Evolutionary conservation across 106 monocot species (phyloP), one percentile per base, ranked within the genome.

Genomic region (Dendrobium catenatum): DNA sequence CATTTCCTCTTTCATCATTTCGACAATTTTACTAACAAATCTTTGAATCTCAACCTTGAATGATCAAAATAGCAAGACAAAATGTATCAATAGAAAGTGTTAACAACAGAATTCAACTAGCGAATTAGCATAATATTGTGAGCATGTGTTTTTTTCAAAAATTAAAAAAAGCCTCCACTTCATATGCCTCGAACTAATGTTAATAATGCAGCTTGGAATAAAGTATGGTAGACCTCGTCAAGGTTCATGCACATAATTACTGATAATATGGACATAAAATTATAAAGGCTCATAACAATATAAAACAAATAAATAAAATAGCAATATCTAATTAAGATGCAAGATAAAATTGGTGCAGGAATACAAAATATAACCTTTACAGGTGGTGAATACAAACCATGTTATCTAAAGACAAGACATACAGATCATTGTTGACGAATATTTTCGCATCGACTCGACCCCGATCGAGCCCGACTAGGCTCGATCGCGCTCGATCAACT

Each of bases 41-140:
- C 73, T 94, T 80, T 94, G 80, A 94, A 98, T 98, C 85, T 98
- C 97, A 56, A 78, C 82, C 97, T 98, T 86, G 86, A 81, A 81
- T 55, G 43, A 17, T 42, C 31, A 77, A 61, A 19, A 73, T 10
- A 0, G 31, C 76, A 76, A 8, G 0, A 76, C 20, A 76, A 76
- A 76, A 27, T 76, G 70, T 37, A 76, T 49, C 26, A 47, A 76
- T 49, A 76, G 40, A 76, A 27, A 76, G 16, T 15, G 9, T 3
- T 17, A 37, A 70, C 20, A 70, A 37, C 70, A 33, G 15, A 70
- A 29, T 24, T 27, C 33, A 70, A 70, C 33, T 31, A 33, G 10
- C 6, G 31, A 13, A 15, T 70, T 17, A 15, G 10, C 19, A 22
- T 33, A 33, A 70, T 70, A 70, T 33, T 70, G 70, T 37, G 70